A percentile compares a stretch with the other conserved stretches of the same genome.
Evolutionary conservation across 164 flowering plant genomes (phyloP).

Genomic region (Piper betle): DNA sequence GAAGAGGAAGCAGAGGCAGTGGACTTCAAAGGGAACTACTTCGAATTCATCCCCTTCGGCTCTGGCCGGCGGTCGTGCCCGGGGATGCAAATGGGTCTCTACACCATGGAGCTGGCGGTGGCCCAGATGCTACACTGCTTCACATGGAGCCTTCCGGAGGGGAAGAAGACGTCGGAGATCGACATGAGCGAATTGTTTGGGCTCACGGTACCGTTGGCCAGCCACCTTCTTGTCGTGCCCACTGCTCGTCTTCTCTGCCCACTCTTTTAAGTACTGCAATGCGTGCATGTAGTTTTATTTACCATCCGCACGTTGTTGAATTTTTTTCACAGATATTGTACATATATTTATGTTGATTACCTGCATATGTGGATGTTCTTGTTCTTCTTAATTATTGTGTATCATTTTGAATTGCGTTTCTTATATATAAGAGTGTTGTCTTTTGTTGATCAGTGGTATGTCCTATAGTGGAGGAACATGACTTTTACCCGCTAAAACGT

Average conservation of each 20-base stretch:
- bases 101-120: conserved; percentile 49
- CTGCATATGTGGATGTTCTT: no score
- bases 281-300: no score
- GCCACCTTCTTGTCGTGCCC: conserved; percentile 54
- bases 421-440: no score
- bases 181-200: conserved; percentile 71
- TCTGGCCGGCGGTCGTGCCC: conserved; percentile 87
- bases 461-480: no score
- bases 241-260: background rate
- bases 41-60: conserved; percentile 80
- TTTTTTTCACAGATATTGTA: no score
- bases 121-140: conserved; percentile 63
- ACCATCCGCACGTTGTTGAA: no score
- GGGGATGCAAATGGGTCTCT: conserved; percentile 72
- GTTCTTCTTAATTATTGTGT: no score
- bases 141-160: conserved; percentile 68
- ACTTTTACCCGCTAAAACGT: no score
- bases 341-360: no score
- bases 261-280: no score
- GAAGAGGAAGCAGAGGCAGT: conserved; percentile 20
- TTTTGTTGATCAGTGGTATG: no score
- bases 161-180: conserved; percentile 66
- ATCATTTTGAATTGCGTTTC: no score
- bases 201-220: conserved; percentile 61
- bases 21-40: conserved; percentile 54